Conservation (phyloP, 768 basidiomycete genomes). For the Termitomyces sp. region DNA sequence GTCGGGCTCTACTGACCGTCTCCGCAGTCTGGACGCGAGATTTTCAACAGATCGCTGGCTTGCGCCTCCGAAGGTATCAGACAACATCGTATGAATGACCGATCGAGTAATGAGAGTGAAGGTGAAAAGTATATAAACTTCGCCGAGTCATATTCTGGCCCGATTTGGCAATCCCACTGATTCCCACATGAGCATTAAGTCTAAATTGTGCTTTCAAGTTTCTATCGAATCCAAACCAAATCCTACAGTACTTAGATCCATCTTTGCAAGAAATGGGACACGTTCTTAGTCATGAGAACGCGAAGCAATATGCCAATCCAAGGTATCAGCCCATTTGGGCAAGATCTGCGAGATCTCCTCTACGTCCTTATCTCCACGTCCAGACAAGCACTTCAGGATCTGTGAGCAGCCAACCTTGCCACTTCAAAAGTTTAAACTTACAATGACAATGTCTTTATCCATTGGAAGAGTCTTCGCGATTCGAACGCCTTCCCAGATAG, state of each 20-base stretch:
- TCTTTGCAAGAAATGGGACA: not conserved
- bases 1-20: constrained; percentile 53
- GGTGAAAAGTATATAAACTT: not conserved
- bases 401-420: constrained; percentile 1
- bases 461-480: constrained; percentile 83
- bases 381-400: constrained; percentile 74
- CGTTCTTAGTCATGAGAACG: constrained; percentile 24
- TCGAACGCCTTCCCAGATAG: constrained; percentile 88
- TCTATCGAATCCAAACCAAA: not conserved
- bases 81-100: constrained; percentile 35
- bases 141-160: constrained; percentile 11
- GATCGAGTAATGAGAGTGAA: not conserved
- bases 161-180: constrained; percentile 13
- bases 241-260: not conserved
- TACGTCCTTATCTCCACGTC: constrained; percentile 97
- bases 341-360: constrained; percentile 93
- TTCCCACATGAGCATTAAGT: not conserved
- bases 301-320: constrained; percentile 86
- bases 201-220: not conserved
- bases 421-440: constrained; percentile 41
- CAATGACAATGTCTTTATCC: constrained; percentile 87
- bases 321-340: constrained; percentile 91
- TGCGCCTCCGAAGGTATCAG: constrained; percentile 32
- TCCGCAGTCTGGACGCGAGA: constrained; percentile 65
- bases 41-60: constrained; percentile 64